A percentile compares a stretch with the other conserved stretches of the same genome.
Evolutionary conservation across 2,329 filamentous ascomycete genomes (phyloP).

Genomic region (Incumbomyces lentus): DNA sequence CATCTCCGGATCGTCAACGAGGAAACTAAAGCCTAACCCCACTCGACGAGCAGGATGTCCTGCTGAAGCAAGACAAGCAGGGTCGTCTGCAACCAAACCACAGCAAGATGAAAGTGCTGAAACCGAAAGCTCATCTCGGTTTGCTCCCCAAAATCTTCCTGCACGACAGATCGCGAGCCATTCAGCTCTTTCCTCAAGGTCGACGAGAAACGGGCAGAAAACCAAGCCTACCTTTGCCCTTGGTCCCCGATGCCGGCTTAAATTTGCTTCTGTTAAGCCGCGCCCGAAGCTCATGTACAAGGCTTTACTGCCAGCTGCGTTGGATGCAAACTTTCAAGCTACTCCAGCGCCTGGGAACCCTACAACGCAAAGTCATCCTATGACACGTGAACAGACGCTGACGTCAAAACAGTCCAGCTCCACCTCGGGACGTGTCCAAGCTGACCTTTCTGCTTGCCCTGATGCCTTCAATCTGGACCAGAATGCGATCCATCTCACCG

Average conservation of each 20-base stretch:
- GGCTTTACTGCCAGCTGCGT: constrained; percentile 22
- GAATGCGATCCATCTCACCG: no score
- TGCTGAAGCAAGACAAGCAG: background rate
- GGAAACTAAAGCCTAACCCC: background rate
- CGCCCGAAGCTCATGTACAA: constrained; percentile 36
- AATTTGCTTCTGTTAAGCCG: constrained; percentile 22
- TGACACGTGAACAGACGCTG: no score
- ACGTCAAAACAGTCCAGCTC: no score
- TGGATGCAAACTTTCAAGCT: background rate
- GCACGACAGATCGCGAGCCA: background rate
- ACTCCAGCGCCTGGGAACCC: background rate
- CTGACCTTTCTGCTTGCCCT: no score
- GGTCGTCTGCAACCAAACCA: background rate
- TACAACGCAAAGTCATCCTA: no score
- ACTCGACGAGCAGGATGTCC: background rate
- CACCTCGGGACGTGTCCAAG: no score
- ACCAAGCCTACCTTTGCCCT: constrained; percentile 6
- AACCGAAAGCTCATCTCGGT: background rate
- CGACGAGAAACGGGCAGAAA: background rate
- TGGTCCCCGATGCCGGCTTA: constrained; percentile 6
- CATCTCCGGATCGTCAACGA: background rate
- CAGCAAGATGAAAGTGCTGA: background rate
- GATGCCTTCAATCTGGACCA: no score
- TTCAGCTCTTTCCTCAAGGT: background rate
- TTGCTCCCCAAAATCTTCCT: background rate